Percentiles rank a stretch among this genome's conserved stretches.
Evolutionary conservation across 768 basidiomycete species (phyloP).

Genomic region (Rhodosporidiobolus odoratus): DNA sequence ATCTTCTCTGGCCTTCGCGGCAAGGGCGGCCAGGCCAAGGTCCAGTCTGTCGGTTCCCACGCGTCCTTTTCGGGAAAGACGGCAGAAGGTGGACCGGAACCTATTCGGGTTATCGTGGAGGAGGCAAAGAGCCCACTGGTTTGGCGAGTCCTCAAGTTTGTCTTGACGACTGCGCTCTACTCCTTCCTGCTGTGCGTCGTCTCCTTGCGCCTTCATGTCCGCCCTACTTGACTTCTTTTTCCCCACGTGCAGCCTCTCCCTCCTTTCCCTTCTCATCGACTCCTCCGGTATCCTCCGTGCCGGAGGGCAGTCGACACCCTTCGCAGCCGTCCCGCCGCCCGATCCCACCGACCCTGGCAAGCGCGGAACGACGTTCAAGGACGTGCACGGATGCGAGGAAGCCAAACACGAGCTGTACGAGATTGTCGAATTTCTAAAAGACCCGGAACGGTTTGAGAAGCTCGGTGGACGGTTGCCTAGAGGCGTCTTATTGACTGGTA

Average conservation of each 20-base stretch:
- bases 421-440: slow-evolving; percentile 88
- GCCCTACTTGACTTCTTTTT: not conserved
- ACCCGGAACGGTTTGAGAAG: slow-evolving; percentile 80
- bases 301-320: slow-evolving; percentile 65
- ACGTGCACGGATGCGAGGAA: slow-evolving; percentile 96
- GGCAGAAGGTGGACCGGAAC: slow-evolving; percentile 54
- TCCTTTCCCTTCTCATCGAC: slow-evolving; percentile 83
- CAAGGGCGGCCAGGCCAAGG: slow-evolving; percentile 29
- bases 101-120: slow-evolving; percentile 73
- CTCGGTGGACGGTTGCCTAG: slow-evolving; percentile 92
- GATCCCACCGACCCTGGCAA: slow-evolving; percentile 33
- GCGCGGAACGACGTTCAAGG: slow-evolving; percentile 80
- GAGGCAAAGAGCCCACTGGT: slow-evolving; percentile 59
- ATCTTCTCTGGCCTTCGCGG: slow-evolving; percentile 21
- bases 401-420: slow-evolving; percentile 87
- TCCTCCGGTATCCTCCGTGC: slow-evolving; percentile 90
- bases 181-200: slow-evolving; percentile 52
- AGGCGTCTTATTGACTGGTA: slow-evolving; percentile 64
- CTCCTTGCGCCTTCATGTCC: slow-evolving; percentile 41
- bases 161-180: slow-evolving; percentile 28
- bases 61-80: slow-evolving; percentile 40
- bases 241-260: slow-evolving; percentile 60
- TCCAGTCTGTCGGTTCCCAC: slow-evolving; percentile 24
- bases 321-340: slow-evolving; percentile 59
- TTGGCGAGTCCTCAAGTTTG: slow-evolving; percentile 27